Evolutionary conservation across 1,284 basidiomycete genomes (phyloP), one percentile per base, ranked within the genome.

Genomic region (Polyporus tsugae): DNA sequence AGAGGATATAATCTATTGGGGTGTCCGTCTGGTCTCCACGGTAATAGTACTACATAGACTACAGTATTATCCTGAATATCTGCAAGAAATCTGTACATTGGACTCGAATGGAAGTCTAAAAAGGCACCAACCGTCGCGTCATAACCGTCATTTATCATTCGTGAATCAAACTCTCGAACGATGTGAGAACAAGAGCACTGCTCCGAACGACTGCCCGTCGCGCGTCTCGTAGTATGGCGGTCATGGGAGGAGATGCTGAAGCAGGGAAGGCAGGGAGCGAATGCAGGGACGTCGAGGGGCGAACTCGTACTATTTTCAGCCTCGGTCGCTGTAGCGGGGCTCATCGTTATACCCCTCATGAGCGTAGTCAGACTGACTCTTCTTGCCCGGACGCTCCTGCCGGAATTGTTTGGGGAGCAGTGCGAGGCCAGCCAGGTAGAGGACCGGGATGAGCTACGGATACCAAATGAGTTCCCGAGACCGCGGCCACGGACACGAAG

Each of bases 321-420:
- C 7, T 9, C 61, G 55, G 60, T 69, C 66, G 22, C 55, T 65
- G 63, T 68, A 68, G 44, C 61, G 64, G 2, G 64, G 63, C 52
- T 64, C 63, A 53, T 65, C 68, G 4, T 64, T 22, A 44, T 67
- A 68, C n/a, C 59, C 33, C n/a, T 11, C 60, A 49, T 65, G 58
- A 15, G 63, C 29, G 60, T 58, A 68, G 44, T 72, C 69, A 11
- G 68, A 67, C 11, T 63, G 62, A 2, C 65, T 66, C 64, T 70
- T 70, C 44, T 44, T 41, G 41, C 49, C 60, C 4, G 67, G 65
- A 7, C 69, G 70, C 61, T 88, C 86, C 73, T 85, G 84, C 57
- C 73, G 79, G 69, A 81, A 82, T 71, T 88, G 86, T 57, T 80
- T 82, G 0, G 82, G 84, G 41, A 88, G 79, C 64, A 87, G 78